Evolutionary conservation across 1,284 basidiomycete species (phyloP).

Genomic region (Thelephora terrestris): DNA sequence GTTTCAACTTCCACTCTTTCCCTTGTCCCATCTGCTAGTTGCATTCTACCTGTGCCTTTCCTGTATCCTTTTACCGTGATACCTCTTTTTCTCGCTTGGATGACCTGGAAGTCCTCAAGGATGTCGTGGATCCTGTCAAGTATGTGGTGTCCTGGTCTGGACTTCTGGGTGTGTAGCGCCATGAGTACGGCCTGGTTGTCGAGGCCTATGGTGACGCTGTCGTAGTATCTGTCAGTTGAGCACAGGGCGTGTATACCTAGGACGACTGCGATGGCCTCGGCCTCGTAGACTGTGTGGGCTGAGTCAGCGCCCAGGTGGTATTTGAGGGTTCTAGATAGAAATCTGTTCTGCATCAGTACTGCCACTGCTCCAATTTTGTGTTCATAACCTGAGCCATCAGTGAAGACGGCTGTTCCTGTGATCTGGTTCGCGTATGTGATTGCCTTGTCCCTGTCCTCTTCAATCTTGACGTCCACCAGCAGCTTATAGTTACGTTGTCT

Average conservation of each 20-base stretch:
- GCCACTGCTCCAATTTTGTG: conserved; percentile 17
- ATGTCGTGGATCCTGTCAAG: conserved; percentile 8
- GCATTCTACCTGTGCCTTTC: no score
- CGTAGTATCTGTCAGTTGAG: background rate
- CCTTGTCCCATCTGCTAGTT: background rate
- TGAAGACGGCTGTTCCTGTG: background rate
- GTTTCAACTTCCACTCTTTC: background rate
- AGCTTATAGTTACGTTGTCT: conserved; percentile 8
- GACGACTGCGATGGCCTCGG: conserved; percentile 18
- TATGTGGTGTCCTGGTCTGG: conserved; percentile 6
- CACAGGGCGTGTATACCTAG: conserved; percentile 8
- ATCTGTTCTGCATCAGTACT: conserved; percentile 5
- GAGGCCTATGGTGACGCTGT: conserved; percentile 1
- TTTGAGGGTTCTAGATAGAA: conserved; percentile 4
- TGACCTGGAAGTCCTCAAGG: background rate
- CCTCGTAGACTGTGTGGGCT: conserved; percentile 23
- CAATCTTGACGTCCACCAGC: conserved; percentile 3
- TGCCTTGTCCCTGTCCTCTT: conserved; percentile 6
- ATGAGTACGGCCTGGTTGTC: conserved; percentile 10
- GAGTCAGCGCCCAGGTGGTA: conserved; percentile 15
- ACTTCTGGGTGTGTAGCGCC: background rate
- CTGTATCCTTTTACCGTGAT: background rate
- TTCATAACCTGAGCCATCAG: conserved; percentile 14
- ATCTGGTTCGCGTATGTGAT: background rate
- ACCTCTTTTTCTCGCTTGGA: background rate